phyloP scores from a whole-genome alignment of 805 yeast species.

The Candida maesae region DNA sequence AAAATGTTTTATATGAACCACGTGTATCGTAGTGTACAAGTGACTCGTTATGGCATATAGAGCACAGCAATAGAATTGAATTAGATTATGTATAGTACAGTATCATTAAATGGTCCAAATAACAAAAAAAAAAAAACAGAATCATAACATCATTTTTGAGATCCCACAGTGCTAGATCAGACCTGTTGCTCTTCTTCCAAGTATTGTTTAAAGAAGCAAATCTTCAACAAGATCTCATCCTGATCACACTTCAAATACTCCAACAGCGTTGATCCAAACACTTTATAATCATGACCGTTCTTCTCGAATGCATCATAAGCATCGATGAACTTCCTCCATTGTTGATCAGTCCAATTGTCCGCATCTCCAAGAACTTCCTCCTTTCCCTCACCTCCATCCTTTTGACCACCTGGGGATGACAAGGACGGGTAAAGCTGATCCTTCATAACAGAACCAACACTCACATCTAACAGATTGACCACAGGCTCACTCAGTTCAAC shows the following conservation, averaged over 20 bases:
- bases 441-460: not conserved
- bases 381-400: no score
- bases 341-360: slow-evolving; percentile 12
- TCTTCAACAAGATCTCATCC: slow-evolving; percentile 20
- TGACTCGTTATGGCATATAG: no score
- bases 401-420: not conserved
- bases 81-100: no score
- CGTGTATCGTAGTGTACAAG: no score
- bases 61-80: no score
- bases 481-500: no score
- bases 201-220: slow-evolving; percentile 16
- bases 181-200: no score
- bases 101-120: no score
- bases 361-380: slow-evolving; percentile 9
- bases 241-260: slow-evolving; percentile 19
- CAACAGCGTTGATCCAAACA: slow-evolving; percentile 14
- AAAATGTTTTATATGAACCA: no score
- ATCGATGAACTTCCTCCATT: slow-evolving; percentile 22
- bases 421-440: not conserved
- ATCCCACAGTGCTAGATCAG: no score
- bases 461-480: not conserved
- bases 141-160: no score
- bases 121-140: no score
- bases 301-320: slow-evolving; percentile 8
- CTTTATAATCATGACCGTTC: slow-evolving; percentile 7